Base-by-base conservation (phyloP, 2,329 filamentous ascomycete genomes). In the Periconia macrospinosa region DNA sequence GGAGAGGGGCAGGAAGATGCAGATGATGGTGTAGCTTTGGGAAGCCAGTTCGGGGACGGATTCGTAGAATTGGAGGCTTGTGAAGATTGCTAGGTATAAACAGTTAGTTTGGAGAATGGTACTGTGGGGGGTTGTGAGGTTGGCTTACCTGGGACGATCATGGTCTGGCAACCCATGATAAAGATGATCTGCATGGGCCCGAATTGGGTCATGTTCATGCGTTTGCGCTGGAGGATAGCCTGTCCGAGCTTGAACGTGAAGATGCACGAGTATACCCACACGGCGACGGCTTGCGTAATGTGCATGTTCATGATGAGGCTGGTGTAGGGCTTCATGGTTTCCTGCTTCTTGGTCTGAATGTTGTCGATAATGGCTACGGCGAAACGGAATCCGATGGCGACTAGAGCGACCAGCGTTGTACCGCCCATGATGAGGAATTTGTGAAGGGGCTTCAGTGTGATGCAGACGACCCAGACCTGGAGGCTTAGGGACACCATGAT, bases 121-220 rank as follows among this genome's bases (percentile, higher is more conserved):
- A 27, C 23, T 37, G 11, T 42, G 23, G 2, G 23, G 15, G 15
- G 9, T n/a, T n/a, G n/a, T n/a, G 15, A 30, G 20, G 35, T 35
- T 27, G 42, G 48, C 62, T 30, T 66, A 86, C 86, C 81, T 66
- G 86, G 86, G 56, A 88, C 76, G 33, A 86, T 65, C 78, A 89
- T 79, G 1, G 86, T 88, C 71, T 88, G 86, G 56, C 83, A 85
- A 45, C 84, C 83, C 81, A 88, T 87, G 62, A 88, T 81, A 67
- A 86, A 86, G 56, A 89, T 83, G 52, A 86, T 81, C 61, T 86
- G 83, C 78, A 89, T 84, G 1, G 84, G 83, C 10, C 84, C 84
- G 63, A 86, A 87, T 50, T 83, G 80, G 51, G 75, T 79, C 63
- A 87, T 76, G 1, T 84, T 83, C 55, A 88, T 74, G 60, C 75